These are phyloP conservation scores for Angophora floribunda DNA, from an alignment of 345 rosid species.

Conservation along the genomic window DNA sequence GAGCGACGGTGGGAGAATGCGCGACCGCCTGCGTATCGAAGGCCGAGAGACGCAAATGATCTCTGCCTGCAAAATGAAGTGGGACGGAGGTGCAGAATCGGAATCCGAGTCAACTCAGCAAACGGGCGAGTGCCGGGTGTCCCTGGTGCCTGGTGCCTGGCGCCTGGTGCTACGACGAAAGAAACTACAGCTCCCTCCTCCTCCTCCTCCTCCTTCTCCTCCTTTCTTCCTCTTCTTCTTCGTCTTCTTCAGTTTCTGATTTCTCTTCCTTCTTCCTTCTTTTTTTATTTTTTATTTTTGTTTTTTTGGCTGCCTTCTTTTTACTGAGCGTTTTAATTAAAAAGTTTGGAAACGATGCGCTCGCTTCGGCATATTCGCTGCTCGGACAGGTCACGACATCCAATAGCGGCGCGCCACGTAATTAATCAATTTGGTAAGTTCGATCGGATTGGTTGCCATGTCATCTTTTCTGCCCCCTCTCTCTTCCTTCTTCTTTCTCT, in stretches of 20 bases:
- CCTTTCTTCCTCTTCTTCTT: background rate
- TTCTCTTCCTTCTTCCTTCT: background rate
- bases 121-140: background rate
- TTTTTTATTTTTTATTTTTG: accelerated
- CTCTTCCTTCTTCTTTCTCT: background rate
- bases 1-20: background rate
- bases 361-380: background rate
- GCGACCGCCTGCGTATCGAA: background rate
- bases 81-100: background rate
- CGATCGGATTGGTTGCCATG: background rate
- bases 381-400: background rate
- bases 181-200: background rate
- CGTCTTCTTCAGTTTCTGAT: background rate
- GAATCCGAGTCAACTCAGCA: background rate
- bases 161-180: background rate
- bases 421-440: background rate
- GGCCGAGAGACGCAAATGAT: background rate
- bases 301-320: background rate
- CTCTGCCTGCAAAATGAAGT: background rate
- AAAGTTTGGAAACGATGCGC: background rate
- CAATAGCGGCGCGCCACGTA: background rate
- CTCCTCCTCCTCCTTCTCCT: too few species aligned
- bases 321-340: background rate
- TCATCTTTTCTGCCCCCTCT: background rate
- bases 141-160: background rate